A percentile compares a stretch with the other conserved stretches of the same genome.
Conservation (phyloP, 768 basidiomycete genomes). For the Boletus edulis region DNA sequence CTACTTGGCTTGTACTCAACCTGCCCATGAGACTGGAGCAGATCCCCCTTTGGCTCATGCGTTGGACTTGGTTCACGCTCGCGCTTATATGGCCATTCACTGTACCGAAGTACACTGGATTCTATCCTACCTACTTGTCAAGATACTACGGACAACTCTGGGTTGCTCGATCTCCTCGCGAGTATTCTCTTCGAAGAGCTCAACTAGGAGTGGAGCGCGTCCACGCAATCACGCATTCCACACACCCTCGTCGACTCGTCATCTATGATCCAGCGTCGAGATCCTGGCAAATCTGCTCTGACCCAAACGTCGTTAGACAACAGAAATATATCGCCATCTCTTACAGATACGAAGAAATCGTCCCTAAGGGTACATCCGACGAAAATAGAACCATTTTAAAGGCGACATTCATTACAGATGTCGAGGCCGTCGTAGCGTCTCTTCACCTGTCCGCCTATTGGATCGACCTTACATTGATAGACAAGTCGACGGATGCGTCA, state of each 20-base stretch:
- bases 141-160: conserved; percentile 24
- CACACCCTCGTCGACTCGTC: conserved; percentile 16
- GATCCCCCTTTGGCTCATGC: conserved; percentile 8
- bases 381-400: neutral
- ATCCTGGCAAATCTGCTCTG: conserved; percentile 2
- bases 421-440: conserved; percentile 2
- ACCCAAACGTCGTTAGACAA: conserved; percentile 1
- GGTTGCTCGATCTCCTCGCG: conserved; percentile 19
- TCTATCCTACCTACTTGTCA: conserved; percentile 19
- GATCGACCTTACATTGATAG: conserved; percentile 15
- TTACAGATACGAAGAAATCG: conserved; percentile 14
- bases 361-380: neutral
- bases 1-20: conserved; percentile 16
- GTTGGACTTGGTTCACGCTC: conserved; percentile 19
- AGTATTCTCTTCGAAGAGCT: conserved; percentile 16
- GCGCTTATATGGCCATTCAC: conserved; percentile 15
- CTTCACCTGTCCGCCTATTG: conserved; percentile 19
- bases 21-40: neutral
- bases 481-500: neutral
- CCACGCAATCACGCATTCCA: conserved; percentile 6
- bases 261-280: conserved; percentile 3
- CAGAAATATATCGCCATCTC: conserved; percentile 21
- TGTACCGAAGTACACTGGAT: neutral
- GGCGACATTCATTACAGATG: conserved; percentile 1
- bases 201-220: conserved; percentile 1